Percentiles rank a stretch among this genome's conserved stretches.
Conservation (phyloP, 495 filamentous ascomycete genomes). For the Chaetomium fimeti region DNA sequence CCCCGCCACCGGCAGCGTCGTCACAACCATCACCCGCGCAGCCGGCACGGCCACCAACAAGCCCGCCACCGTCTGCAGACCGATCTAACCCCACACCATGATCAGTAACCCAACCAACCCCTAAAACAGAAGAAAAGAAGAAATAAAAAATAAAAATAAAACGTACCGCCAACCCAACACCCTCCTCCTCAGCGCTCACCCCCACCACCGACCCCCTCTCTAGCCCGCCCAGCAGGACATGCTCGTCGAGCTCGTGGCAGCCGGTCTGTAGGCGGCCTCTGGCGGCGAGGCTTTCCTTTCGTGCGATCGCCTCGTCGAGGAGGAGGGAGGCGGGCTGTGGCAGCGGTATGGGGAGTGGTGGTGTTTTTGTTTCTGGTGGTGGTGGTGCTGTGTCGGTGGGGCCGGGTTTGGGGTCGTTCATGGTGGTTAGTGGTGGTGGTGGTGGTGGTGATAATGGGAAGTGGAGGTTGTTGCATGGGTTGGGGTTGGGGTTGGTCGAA, state of each 20-base stretch:
- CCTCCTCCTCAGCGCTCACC: constrained; percentile 45
- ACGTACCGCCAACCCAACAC: constrained; percentile 41
- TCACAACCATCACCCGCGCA: constrained; percentile 37
- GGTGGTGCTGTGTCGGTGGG: neutral
- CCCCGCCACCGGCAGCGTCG: constrained; percentile 33
- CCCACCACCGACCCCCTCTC: constrained; percentile 51
- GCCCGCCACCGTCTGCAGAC: constrained; percentile 39
- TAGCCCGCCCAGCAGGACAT: constrained; percentile 46
- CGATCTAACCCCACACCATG: constrained; percentile 33
- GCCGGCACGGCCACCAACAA: constrained; percentile 23
- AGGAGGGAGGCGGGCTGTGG: constrained; percentile 31
- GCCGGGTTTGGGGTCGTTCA: too few species aligned
- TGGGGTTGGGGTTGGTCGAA: too few species aligned
- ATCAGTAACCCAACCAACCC: neutral
- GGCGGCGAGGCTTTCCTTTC: constrained; percentile 19
- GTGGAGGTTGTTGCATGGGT: too few species aligned
- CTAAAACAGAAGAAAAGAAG: neutral
- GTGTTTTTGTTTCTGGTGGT: neutral
- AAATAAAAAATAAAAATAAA: constrained; percentile 1
- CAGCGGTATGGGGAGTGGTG: neutral
- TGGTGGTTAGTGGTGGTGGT: too few species aligned
- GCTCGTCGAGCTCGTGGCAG: constrained; percentile 47
- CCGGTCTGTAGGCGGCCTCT: constrained; percentile 35
- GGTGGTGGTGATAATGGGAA: too few species aligned
- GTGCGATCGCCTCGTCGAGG: constrained; percentile 31